phyloP scores from a whole-genome alignment of 495 filamentous ascomycete genomes.

The Hypomontagnella submonticulosa region DNA sequence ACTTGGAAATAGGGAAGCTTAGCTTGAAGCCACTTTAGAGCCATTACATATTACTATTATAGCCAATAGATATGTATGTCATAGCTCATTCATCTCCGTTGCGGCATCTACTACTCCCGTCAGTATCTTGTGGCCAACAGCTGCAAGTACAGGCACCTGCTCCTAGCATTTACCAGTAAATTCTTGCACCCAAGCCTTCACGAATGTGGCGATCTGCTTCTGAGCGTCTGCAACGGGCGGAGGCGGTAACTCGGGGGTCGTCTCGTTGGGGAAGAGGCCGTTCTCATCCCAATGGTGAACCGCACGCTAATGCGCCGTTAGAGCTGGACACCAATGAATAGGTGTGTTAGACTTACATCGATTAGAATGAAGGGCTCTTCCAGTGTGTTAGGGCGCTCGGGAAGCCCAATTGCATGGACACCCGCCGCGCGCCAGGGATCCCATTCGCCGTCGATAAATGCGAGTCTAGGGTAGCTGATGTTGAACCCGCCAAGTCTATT shows the following conservation, averaged over 20 bases:
- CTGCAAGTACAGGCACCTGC: conserved; percentile 30
- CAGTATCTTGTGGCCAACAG: conserved; percentile 28
- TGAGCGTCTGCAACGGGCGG: conserved; percentile 64
- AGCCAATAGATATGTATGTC: conserved; percentile 26
- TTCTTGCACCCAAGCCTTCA: conserved; percentile 72
- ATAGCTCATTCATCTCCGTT: conserved; percentile 37
- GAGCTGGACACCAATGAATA: not conserved
- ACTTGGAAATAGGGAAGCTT: conserved; percentile 1
- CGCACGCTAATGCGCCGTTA: conserved; percentile 41
- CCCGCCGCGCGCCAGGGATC: conserved; percentile 78
- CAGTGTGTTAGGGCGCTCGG: conserved; percentile 61
- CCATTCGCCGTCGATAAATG: conserved; percentile 72
- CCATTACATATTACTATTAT: conserved; percentile 28
- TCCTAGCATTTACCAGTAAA: conserved; percentile 49
- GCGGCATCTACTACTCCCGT: conserved; percentile 37
- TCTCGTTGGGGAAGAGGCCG: conserved; percentile 70
- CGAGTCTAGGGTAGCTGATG: conserved; percentile 72
- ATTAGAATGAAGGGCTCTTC: conserved; percentile 72
- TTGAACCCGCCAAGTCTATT: conserved; percentile 77
- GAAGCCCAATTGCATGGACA: conserved; percentile 65
- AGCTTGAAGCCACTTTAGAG: conserved; percentile 5
- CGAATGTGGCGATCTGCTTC: conserved; percentile 65
- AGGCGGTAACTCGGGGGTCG: conserved; percentile 63
- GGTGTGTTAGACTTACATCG: conserved; percentile 43
- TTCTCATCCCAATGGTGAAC: conserved; percentile 83